Conservation (phyloP, 257 asterid species). For the Solanum paucissectum region DNA sequence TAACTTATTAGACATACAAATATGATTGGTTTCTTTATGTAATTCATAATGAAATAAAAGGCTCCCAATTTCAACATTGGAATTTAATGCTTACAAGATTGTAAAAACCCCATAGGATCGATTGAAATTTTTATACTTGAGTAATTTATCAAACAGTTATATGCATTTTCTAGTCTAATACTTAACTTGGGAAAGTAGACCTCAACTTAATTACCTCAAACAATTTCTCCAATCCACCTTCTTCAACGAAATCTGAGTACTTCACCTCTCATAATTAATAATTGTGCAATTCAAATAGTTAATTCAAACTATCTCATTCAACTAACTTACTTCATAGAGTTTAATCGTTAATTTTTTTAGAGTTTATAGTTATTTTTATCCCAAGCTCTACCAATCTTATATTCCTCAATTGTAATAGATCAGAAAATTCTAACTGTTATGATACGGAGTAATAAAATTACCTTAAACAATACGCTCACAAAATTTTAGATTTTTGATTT, state of each 20-base stretch:
- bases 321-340: neutral
- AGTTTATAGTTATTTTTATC: neutral
- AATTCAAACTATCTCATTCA: neutral
- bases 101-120: neutral
- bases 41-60: neutral
- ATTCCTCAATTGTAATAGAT: neutral
- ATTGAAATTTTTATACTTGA: neutral
- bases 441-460: neutral
- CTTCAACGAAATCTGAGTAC: neutral
- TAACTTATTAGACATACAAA: neutral
- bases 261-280: neutral
- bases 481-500: accelerated
- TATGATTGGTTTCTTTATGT: neutral
- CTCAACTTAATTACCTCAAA: neutral
- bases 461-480: neutral
- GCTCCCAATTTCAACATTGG: neutral
- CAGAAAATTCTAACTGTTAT: neutral
- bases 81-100: neutral
- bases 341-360: neutral
- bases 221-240: neutral
- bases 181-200: neutral
- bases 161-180: neutral
- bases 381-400: neutral
- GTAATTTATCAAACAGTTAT: neutral
- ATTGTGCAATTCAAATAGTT: neutral